Conservation (phyloP, 2,329 filamentous ascomycete genomes). For the Coleophoma eucalyptorum region DNA sequence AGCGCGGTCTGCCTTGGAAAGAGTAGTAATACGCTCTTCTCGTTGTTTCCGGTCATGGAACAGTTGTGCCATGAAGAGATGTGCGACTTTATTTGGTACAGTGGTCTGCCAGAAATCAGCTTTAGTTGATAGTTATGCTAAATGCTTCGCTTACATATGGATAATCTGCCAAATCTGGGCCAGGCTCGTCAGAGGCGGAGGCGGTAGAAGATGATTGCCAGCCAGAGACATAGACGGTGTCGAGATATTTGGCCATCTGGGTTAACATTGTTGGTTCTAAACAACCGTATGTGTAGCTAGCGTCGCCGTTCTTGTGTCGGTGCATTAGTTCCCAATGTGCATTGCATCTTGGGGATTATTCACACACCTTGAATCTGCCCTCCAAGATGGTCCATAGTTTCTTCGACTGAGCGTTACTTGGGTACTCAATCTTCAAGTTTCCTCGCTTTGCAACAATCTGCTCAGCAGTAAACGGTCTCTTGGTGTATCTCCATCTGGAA, state of each 20-base stretch:
- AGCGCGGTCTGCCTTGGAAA: constrained; percentile 65
- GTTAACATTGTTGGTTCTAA: constrained; percentile 98
- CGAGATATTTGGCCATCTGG: constrained; percentile 98
- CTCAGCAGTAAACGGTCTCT: constrained; percentile 90
- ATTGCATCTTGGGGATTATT: not conserved
- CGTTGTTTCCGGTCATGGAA: constrained; percentile 99
- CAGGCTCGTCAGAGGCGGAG: constrained; percentile 90
- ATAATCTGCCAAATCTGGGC: constrained; percentile 96
- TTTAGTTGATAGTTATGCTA: not conserved
- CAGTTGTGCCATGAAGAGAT: constrained; percentile 96
- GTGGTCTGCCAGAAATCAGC: constrained; percentile 62
- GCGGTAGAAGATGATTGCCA: constrained; percentile 99
- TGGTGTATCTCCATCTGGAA: constrained; percentile 88
- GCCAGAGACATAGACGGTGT: constrained; percentile 97
- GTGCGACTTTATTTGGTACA: constrained; percentile 95
- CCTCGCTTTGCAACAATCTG: constrained; percentile 96
- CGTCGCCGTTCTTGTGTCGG: constrained; percentile 64
- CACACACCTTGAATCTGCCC: constrained; percentile 69
- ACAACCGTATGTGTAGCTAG: constrained; percentile 94
- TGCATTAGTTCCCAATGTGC: constrained; percentile 9
- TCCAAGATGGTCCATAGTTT: constrained; percentile 94
- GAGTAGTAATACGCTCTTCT: constrained; percentile 78
- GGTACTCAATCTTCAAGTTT: constrained; percentile 84
- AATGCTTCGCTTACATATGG: constrained; percentile 62
- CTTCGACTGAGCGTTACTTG: constrained; percentile 84